Base-by-base conservation (phyloP, 73 alveolate genomes). In the Paramecium biaurelia region DNA sequence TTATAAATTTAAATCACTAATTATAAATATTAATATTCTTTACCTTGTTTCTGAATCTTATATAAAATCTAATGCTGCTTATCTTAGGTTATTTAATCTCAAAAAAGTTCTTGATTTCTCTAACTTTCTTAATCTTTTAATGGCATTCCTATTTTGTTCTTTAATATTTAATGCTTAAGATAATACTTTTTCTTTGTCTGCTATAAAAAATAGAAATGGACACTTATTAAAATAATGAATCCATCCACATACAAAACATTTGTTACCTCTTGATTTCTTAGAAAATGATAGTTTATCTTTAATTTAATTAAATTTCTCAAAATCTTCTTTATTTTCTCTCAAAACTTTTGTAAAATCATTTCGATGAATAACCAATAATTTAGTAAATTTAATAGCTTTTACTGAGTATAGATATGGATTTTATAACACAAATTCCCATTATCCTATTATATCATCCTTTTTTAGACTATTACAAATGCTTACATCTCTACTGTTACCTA, bases 171-270 rank as follows among this genome's bases (percentile, higher is more conserved):
- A 20, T n/a, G 68, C 68, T n/a, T 53, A 53, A 18, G 20, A 18
- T 5, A 53, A 53, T 15, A 53, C 68, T 23, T 53, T 53, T 53
- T 53, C 32, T 37, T n/a, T 74, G 12, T 74, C 87, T 32, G 59
- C 20, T 34, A 30, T 30, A 21, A 74, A 74, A 35, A 74, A 74
- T 32, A 43, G 18, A 74, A 74, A 74, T 35, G 87, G 87, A 21
- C 87, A 74, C n/a, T 74, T 74, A 21, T 14, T 35, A 38, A 30
- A 74, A 28, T 43, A 9, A 74, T 74, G 87, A 14, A 43, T 74
- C 87, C 87, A 74, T 2, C 87, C 87, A 74, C 87, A 74, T 9
- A 74, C 12, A 30, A 30, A 35, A 8, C 87, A 74, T 35, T 30
- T 43, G 30, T 35, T 34, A n/a, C 87, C 87, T 38, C 59, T 74